Percentiles rank a stretch among this genome's conserved stretches.
phyloP scores from a whole-genome alignment of 108 stramenopile species.

The Nannochloropsis granulata region DNA sequence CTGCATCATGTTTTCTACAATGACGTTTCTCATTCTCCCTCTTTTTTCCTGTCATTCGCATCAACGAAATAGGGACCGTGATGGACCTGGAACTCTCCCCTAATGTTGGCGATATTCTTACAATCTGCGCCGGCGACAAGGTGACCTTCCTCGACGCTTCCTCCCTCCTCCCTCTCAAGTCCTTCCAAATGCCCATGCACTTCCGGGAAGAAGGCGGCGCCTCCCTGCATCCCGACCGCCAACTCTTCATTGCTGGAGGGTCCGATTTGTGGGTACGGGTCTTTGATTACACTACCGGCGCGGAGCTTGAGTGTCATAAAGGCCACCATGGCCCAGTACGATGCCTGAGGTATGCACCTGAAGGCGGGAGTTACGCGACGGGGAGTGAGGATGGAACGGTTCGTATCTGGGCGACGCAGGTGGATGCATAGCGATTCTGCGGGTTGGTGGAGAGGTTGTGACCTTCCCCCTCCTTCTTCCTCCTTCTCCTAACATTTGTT shows the following conservation, averaged over 20 bases:
- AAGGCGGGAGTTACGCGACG: conserved; percentile 72
- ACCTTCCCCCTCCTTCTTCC: no score
- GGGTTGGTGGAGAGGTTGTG: no score
- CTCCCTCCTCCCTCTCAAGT: not conserved
- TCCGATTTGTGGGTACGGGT: conserved; percentile 84
- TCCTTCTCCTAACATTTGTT: no score
- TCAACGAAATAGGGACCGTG: conserved; percentile 50
- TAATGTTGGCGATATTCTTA: conserved; percentile 42
- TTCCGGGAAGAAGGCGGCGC: conserved; percentile 88
- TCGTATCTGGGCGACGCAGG: conserved; percentile 67
- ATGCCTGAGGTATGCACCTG: conserved; percentile 76
- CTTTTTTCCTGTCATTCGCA: not conserved
- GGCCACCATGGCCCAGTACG: conserved; percentile 95
- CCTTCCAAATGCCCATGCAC: conserved; percentile 71
- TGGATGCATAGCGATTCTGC: not conserved
- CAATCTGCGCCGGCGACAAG: conserved; percentile 65
- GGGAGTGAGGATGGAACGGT: conserved; percentile 97
- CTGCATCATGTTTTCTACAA: not conserved
- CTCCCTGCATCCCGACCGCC: conserved; percentile 67
- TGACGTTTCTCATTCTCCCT: not conserved
- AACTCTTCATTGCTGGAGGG: conserved; percentile 62
- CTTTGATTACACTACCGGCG: conserved; percentile 70
- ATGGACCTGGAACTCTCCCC: conserved; percentile 74
- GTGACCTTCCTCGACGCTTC: conserved; percentile 60
- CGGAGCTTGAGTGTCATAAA: conserved; percentile 76